Evolutionary conservation across 1,284 basidiomycete genomes (phyloP), one percentile per base, ranked within the genome.

Genomic region (Afroboletus lepidellus): DNA sequence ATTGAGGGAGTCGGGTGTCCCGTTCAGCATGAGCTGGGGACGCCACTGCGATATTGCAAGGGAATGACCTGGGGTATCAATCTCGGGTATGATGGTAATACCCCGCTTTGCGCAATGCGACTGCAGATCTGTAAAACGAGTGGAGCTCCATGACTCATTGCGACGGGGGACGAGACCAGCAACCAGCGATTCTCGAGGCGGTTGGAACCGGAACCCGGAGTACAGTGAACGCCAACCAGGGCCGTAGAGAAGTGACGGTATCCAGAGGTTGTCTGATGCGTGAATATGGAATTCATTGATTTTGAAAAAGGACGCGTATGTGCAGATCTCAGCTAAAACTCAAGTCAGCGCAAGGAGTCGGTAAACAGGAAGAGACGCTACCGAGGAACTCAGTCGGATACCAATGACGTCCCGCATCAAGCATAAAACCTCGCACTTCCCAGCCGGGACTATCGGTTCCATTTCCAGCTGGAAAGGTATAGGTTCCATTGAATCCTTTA

Each of bases 271-370:
- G 56, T 73, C 72, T 1, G 70, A 72, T 3, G 69, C 67, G 54
- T 73, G 72, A 13, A 73, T 46, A 36, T 73, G 71, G 39, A 72
- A 66, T 38, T 67, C 63, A 13, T 71, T 66, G 0, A 73, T 58
- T 54, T 72, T 73, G 62, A 72, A 73, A 53, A 74, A 74, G 1
- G 71, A 73, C 2, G 72, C 70, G 18, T 73, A 74, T 21, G 61
- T 60, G 52, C 72, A 74, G 3, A 73, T 57, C 33, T 73, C 72
- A 16, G 66, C 71, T 72, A 39, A 39, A 29, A 34, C 8, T 13
- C 25, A 23, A 13, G 34, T 57, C 24, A 55, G 34, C 8, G 15
- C 16, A 34, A 2, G 27, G 6, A 5, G 8, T 33, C 27, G 18
- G 66, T 20, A 5, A 34, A 4, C 13, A 43, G 16, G 36, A 33